Conservation (phyloP, 306 rosid species). For the Calophaca sinica region DNA sequence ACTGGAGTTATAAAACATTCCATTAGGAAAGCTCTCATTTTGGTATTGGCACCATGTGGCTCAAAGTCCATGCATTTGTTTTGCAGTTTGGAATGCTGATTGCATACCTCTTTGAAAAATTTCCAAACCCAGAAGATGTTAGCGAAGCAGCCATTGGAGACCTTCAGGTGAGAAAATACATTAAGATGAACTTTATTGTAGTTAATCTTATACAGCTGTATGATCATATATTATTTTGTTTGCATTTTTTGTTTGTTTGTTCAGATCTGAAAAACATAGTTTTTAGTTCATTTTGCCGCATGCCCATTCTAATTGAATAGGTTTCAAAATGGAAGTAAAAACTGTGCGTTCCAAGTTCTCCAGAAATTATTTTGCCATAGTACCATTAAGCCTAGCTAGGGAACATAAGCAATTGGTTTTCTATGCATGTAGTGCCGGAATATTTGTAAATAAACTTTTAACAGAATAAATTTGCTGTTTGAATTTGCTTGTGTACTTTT, state of each 20-base stretch:
- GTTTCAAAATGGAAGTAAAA: slow-evolving; percentile 3
- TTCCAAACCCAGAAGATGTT: slow-evolving; percentile 75
- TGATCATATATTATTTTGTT: slow-evolving; percentile 18
- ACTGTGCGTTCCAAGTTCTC: slow-evolving; percentile 13
- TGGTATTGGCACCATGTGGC: slow-evolving; percentile 40
- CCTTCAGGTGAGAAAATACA: slow-evolving; percentile 72
- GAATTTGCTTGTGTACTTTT: slow-evolving; percentile 7
- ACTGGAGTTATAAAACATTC: slow-evolving; percentile 19
- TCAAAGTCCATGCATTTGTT: slow-evolving; percentile 42
- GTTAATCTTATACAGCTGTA: slow-evolving; percentile 19
- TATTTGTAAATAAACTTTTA: neutral
- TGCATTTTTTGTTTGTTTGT: slow-evolving; percentile 29
- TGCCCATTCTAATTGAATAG: slow-evolving; percentile 22
- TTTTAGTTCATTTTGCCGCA: slow-evolving; percentile 14
- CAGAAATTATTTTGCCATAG: slow-evolving; percentile 30
- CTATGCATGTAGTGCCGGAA: neutral
- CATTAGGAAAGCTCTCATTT: slow-evolving; percentile 25
- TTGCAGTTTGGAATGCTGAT: slow-evolving; percentile 98
- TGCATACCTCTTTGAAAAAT: slow-evolving; percentile 80
- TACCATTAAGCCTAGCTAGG: slow-evolving; percentile 2
- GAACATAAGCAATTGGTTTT: slow-evolving; percentile 7
- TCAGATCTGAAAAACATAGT: slow-evolving; percentile 16
- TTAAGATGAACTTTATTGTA: slow-evolving; percentile 21
- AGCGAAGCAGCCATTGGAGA: slow-evolving; percentile 83
- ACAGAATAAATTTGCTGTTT: neutral